phyloP scores from a whole-genome alignment of 2,329 filamentous ascomycete genomes.

The Fonsecaea multimorphosa region DNA sequence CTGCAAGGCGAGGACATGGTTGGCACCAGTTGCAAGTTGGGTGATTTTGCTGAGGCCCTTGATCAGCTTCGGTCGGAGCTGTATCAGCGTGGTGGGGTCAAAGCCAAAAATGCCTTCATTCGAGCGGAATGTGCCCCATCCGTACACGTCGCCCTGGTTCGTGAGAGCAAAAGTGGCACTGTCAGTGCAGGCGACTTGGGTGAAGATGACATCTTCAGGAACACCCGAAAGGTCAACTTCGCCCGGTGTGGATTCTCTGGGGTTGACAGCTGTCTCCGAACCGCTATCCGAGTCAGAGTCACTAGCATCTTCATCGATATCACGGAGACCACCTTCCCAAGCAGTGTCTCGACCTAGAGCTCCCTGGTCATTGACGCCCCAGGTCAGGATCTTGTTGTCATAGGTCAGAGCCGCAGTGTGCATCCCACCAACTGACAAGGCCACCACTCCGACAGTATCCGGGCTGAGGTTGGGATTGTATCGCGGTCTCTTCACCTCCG shows the following conservation, averaged over 20 bases:
- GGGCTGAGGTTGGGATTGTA: constrained; percentile 67
- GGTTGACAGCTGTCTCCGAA: constrained; percentile 68
- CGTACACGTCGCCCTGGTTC: constrained; percentile 75
- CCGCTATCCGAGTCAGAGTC: constrained; percentile 53
- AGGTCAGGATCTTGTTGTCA: constrained; percentile 82
- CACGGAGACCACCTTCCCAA: constrained; percentile 51
- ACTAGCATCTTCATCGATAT: constrained; percentile 44
- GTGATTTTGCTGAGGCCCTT: constrained; percentile 68
- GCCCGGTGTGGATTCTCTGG: constrained; percentile 71
- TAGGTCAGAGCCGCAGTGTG: constrained; percentile 76
- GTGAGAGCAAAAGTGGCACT: constrained; percentile 79
- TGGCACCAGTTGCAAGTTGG: constrained; percentile 69
- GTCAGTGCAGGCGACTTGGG: constrained; percentile 73
- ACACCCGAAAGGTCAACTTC: constrained; percentile 62
- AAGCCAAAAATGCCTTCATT: constrained; percentile 66
- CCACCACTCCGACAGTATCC: constrained; percentile 57
- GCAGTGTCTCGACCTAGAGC: constrained; percentile 76
- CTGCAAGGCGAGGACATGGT: constrained; percentile 74
- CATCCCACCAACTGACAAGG: constrained; percentile 73
- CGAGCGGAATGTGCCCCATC: constrained; percentile 80
- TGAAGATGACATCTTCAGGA: constrained; percentile 66
- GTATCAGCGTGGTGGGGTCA: constrained; percentile 50
- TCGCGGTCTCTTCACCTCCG: constrained; percentile 75
- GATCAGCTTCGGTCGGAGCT: constrained; percentile 52
- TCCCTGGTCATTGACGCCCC: constrained; percentile 85